Evolutionary conservation across 192 early-diverging fungal species (phyloP), one percentile per base, ranked within the genome.

Genomic region (Backusella parvicylindrica): DNA sequence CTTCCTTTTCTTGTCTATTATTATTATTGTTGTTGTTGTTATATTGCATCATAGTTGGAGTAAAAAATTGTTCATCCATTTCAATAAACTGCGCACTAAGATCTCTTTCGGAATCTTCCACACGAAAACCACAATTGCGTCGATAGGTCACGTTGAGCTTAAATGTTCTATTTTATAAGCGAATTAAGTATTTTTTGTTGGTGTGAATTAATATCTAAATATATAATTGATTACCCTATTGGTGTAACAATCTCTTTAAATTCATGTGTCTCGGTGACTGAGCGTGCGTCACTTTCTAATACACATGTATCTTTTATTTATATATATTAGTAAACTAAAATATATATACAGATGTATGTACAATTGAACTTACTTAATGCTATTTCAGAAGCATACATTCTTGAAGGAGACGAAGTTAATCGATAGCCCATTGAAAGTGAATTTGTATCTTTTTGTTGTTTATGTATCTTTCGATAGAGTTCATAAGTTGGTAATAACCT

Each of bases 241-340:
- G 92, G 86, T 23, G 92, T 92, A 36, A 92, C 87, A 31, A 95
- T 85, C 30, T 83, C 79, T 9, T 86, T 87, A 85, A 95, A 95
- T 47, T 79, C 83, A 78, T 88, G 88, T 60, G 90, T 85, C 23
- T 85, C 70, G 7, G 91, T 77, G 28, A 41, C 37, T 23, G 38
- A 43, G 47, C 68, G 68, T 70, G 89, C 85, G 71, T 92, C 91
- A 18, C 85, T 85, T 56, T 84, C 83, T 28, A 88, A 74, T 71
- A 92, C 86, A 47, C 13, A 28, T 70, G 68, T 18, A 18, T 28
- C 68, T 70, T 38, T 41, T 41, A 40, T 23, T 41, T 41, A 41
- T 30, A 8, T 30, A 70, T 26, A 26, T 60, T 26, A 11, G 13
- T 60, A 60, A n/a, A 47, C 18, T 47, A 41, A 41, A 40, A 40